Evolutionary conservation across 306 rosid species (phyloP).

Genomic region (Glycine soja): DNA sequence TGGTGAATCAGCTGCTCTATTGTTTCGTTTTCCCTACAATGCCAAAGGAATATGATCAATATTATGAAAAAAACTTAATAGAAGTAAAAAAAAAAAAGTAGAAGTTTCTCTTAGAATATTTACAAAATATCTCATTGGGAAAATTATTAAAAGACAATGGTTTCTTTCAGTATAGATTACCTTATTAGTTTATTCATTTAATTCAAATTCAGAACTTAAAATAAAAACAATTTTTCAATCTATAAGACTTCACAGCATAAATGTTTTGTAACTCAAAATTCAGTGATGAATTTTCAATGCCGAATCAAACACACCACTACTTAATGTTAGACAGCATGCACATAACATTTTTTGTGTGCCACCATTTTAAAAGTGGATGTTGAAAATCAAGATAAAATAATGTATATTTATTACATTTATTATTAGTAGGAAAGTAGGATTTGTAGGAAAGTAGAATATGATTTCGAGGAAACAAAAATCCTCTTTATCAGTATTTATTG

Average conservation of each 20-base stretch:
- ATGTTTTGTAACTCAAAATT: neutral
- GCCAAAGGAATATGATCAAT: slow-evolving; percentile 48
- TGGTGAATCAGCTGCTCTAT: slow-evolving; percentile 71
- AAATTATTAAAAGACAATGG: neutral
- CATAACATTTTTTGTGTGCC: neutral
- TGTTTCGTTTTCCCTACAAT: slow-evolving; percentile 85
- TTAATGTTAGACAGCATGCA: slow-evolving; percentile 30
- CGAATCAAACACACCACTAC: slow-evolving; percentile 13
- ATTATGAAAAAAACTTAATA: slow-evolving; percentile 13
- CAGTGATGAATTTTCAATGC: neutral
- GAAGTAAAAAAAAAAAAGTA: neutral
- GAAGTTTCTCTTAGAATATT: slow-evolving; percentile 4
- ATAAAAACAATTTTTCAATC: neutral
- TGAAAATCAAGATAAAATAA: too few relatives aligned
- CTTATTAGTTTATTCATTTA: neutral
- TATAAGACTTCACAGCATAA: neutral
- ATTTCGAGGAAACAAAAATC: too few relatives aligned
- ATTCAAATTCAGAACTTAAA: slow-evolving; percentile 6
- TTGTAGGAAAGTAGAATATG: too few relatives aligned
- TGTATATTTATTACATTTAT: too few relatives aligned
- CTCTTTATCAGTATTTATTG: too few relatives aligned
- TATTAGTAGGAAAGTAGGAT: too few relatives aligned
- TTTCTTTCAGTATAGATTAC: neutral
- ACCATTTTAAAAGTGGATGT: neutral
- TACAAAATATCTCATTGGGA: neutral